These are phyloP conservation scores for Knoxdaviesia capensis DNA, from an alignment of 2,329 filamentous ascomycete genomes.

Conservation along the genomic window DNA sequence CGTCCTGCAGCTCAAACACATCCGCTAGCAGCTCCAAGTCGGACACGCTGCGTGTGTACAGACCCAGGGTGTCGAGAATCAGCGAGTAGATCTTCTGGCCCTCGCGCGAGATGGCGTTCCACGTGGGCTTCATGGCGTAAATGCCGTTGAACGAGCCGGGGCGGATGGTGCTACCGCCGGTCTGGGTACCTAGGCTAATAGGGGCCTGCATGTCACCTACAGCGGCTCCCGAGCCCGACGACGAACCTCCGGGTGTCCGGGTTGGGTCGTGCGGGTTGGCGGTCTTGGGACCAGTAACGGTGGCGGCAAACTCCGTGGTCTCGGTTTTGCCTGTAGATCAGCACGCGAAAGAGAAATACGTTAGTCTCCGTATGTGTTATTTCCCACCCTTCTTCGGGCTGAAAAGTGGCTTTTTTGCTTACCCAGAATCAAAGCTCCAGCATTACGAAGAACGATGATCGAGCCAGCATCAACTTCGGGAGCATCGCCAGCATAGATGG, in stretches of 20 bases:
- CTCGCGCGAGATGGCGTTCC: conserved; percentile 40
- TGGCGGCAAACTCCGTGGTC: conserved; percentile 45
- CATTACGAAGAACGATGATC: conserved; percentile 28
- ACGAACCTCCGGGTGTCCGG: conserved; percentile 48
- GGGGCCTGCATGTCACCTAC: conserved; percentile 45
- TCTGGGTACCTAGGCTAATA: conserved; percentile 43
- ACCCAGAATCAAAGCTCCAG: conserved; percentile 35
- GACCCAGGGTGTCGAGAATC: conserved; percentile 40
- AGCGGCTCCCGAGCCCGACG: conserved; percentile 44
- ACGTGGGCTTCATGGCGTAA: conserved; percentile 18
- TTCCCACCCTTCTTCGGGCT: not conserved
- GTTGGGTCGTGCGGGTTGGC: conserved; percentile 43
- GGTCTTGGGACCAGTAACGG: conserved; percentile 29
- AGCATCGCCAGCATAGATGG: conserved; percentile 26
- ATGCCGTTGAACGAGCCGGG: conserved; percentile 45
- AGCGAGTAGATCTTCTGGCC: conserved; percentile 38
- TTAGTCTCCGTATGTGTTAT: not conserved
- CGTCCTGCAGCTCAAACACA: conserved; percentile 32
- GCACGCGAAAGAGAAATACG: not conserved
- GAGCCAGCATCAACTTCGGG: conserved; percentile 29
- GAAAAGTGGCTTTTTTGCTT: not conserved
- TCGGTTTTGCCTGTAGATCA: conserved; percentile 16
- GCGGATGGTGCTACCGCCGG: conserved; percentile 40
- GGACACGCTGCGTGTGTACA: conserved; percentile 34
- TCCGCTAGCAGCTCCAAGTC: conserved; percentile 37